phyloP scores from a whole-genome alignment of 2,329 filamentous ascomycete species.

The Bipolaris cookei region DNA sequence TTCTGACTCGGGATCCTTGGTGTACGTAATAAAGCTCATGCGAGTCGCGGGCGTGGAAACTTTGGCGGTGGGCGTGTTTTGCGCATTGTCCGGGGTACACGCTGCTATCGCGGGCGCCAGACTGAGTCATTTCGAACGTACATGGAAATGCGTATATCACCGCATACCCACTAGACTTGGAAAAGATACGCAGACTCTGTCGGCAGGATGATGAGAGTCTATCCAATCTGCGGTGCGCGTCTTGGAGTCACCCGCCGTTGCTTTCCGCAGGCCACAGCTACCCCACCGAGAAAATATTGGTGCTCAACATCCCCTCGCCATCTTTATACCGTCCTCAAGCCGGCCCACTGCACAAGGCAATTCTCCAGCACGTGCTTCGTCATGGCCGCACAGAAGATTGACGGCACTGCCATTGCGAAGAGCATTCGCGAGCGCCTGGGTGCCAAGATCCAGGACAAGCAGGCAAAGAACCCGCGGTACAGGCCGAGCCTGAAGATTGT shows the following conservation, averaged over 20 bases:
- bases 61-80: constrained; percentile 33
- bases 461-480: constrained; percentile 84
- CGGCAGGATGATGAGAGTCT: constrained; percentile 33
- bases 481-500: constrained; percentile 91
- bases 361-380: constrained; percentile 62
- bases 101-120: constrained; percentile 13
- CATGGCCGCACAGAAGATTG: constrained; percentile 91
- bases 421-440: constrained; percentile 83
- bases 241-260: constrained; percentile 34
- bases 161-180: constrained; percentile 32
- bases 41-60: constrained; percentile 21
- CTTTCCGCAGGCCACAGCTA: constrained; percentile 41
- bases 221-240: constrained; percentile 42
- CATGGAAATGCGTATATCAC: constrained; percentile 21
- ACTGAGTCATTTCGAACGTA: constrained; percentile 28
- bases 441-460: constrained; percentile 79
- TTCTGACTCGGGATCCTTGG: constrained; percentile 17
- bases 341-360: constrained; percentile 19
- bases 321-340: constrained; percentile 26
- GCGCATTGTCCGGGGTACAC: constrained; percentile 17
- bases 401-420: constrained; percentile 95
- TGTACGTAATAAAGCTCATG: constrained; percentile 29
- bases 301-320: constrained; percentile 25
- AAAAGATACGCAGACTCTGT: constrained; percentile 33
- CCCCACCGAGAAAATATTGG: constrained; percentile 40